Evolutionary conservation across 2,329 filamentous ascomycete species (phyloP).

Genomic region (Chaetomium globosum): DNA sequence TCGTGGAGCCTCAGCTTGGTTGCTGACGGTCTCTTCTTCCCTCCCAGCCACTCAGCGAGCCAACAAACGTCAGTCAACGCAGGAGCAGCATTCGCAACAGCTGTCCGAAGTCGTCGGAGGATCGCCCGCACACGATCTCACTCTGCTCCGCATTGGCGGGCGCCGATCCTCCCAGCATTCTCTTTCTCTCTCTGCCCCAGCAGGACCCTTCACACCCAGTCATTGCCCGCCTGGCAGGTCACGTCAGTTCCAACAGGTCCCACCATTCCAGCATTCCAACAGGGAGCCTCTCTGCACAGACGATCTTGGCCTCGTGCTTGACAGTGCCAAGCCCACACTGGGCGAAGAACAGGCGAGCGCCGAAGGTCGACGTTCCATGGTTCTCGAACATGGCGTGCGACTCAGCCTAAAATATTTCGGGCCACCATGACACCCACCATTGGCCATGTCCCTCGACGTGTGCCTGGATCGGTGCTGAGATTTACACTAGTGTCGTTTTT

Average conservation of each 20-base stretch:
- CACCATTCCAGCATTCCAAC: too few species aligned
- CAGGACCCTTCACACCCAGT: neutral
- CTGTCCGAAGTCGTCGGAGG: neutral
- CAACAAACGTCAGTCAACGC: too few species aligned
- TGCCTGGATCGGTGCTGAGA: neutral
- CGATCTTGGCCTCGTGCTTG: constrained; percentile 10
- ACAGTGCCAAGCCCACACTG: neutral
- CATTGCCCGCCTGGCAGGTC: neutral
- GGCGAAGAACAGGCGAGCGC: neutral
- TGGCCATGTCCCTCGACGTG: neutral
- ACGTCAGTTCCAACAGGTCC: too few species aligned
- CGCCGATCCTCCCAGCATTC: neutral
- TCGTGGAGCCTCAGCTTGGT: neutral
- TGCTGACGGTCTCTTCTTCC: neutral
- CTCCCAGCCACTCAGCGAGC: too few species aligned
- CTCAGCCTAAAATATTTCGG: constrained; percentile 4
- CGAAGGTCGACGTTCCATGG: constrained; percentile 13
- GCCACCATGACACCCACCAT: neutral
- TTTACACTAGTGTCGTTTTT: neutral
- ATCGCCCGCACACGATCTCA: constrained; percentile 3
- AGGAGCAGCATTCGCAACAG: too few species aligned
- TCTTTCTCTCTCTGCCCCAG: neutral
- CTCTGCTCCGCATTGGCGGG: neutral
- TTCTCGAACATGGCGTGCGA: constrained; percentile 13
- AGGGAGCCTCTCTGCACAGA: neutral